phyloP scores from a whole-genome alignment of 176 grass and related monocot species.

The Aechmea fasciata region DNA sequence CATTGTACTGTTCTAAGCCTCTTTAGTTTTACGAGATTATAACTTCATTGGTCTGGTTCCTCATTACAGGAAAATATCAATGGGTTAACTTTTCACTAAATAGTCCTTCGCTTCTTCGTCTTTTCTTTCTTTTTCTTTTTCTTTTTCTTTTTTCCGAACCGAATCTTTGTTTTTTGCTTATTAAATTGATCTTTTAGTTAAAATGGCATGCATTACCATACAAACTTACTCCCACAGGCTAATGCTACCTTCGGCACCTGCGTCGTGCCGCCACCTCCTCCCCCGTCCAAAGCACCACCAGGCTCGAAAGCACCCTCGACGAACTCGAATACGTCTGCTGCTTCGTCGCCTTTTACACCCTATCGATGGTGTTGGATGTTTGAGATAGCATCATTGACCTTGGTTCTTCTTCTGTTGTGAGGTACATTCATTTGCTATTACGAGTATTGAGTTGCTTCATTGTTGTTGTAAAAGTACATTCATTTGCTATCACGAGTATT shows the following conservation, averaged over 20 bases:
- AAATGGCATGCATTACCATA: not conserved
- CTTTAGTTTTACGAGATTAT: too few species aligned
- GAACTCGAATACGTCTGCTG: not conserved
- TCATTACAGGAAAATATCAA: too few species aligned
- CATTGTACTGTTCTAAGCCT: too few species aligned
- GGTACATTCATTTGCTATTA: not conserved
- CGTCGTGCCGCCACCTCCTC: slow-evolving; percentile 12
- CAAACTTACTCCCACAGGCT: slow-evolving; percentile 23
- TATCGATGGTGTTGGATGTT: not conserved
- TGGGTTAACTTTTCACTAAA: not conserved
- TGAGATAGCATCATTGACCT: not conserved
- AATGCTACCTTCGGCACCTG: slow-evolving; percentile 41
- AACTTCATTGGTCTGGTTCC: too few species aligned
- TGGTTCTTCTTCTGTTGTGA: slow-evolving; percentile 1
- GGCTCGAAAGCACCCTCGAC: not conserved
- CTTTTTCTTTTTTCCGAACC: slow-evolving; percentile 1
- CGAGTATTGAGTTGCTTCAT: too few species aligned
- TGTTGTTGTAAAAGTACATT: not conserved
- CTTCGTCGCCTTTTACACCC: not conserved
- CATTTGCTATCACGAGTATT: not conserved
- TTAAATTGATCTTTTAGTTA: not conserved
- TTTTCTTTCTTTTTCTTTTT: not conserved
- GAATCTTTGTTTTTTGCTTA: slow-evolving; percentile 6
- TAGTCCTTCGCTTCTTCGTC: not conserved
- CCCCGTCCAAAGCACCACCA: not conserved